Base-by-base conservation (phyloP, 805 yeast genomes). In the Saccharomycopsis sp. region DNA sequence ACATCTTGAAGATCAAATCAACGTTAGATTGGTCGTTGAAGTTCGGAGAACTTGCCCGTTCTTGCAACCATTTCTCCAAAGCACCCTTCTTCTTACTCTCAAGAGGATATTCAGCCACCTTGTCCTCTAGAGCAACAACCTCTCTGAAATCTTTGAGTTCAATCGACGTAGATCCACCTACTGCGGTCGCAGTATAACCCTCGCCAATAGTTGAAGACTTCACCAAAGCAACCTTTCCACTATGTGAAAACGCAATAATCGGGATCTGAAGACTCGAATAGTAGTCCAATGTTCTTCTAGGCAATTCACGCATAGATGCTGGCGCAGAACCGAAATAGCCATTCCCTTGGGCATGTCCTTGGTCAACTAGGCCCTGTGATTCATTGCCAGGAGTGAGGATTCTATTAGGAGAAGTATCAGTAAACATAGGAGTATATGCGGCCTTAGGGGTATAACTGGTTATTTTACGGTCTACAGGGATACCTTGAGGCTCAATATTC, bases 31-130 rank as follows among this genome's bases (percentile, higher is more conserved):
- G 22, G 51, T 55, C 59, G 29, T 57, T 52, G 38, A 29, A 29
- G 38, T 29, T 29, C 9, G 38, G 38, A 44, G 38, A 25, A 2
- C 22, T 8, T 3, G 55, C 47, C 42, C 54, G 56, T 14, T 56
- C 60, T 3, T 38, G 51, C 20, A 61, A 24, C 63, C 63, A 61
- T 34, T 58, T 58, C 14, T 57, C 58, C 35, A 61, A 49, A 15
- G 22, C 42, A 20, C 49, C 56, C 24, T 61, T 61, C 7, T 17
- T 44, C 52, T 61, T 61, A 19, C 53, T 42, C n/a, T 58, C 63
- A n/a, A 58, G 5, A 14, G 63, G 63, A 20, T 61, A 61, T 3
- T 53, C 52, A 9, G 35, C 58, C 5, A 58, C 20, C 3, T 38
- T 35, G 8, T 24, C 44, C 42, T 61, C 63, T 17, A 52, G 25